phyloP scores from a whole-genome alignment of 345 rosid genomes.

The Linum tenue region DNA sequence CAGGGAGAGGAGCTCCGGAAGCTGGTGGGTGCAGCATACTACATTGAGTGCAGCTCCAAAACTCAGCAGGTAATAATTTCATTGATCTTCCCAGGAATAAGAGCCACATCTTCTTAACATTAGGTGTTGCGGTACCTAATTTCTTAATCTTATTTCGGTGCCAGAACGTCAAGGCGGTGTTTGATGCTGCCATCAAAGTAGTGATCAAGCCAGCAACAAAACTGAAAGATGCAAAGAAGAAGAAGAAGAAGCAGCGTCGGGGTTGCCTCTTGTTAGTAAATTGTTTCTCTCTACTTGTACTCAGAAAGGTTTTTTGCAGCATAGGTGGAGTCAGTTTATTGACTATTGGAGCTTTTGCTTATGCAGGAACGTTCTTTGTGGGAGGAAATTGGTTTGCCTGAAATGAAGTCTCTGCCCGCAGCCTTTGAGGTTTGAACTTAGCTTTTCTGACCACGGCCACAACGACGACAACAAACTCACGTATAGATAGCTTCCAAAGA shows the following conservation, averaged over 20 bases:
- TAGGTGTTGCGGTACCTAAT: background rate
- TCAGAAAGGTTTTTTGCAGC: background rate
- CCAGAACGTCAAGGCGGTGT: constrained; percentile 91
- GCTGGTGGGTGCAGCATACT: constrained; percentile 84
- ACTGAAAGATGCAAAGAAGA: constrained; percentile 42
- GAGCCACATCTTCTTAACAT: background rate
- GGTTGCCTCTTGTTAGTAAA: constrained; percentile 72
- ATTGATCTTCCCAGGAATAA: background rate
- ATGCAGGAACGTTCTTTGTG: constrained; percentile 36
- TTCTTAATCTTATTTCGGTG: no score
- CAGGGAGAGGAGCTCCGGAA: constrained; percentile 98
- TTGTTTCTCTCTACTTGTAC: constrained; percentile 6
- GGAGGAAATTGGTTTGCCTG: constrained; percentile 26
- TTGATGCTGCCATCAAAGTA: constrained; percentile 90
- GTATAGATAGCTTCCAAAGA: background rate
- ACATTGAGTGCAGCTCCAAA: constrained; percentile 96
- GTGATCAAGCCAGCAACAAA: constrained; percentile 75
- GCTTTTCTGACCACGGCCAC: background rate
- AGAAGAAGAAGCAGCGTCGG: constrained; percentile 48
- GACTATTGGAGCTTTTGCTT: background rate
- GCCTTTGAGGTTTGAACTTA: no score
- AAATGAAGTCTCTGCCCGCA: constrained; percentile 13
- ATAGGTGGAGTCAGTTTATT: background rate
- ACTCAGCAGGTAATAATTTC: constrained; percentile 74
- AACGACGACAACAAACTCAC: background rate